These are phyloP conservation scores for Hyphopichia khmerensis DNA, from an alignment of 1,139 yeast genomes.

Conservation along the genomic window DNA sequence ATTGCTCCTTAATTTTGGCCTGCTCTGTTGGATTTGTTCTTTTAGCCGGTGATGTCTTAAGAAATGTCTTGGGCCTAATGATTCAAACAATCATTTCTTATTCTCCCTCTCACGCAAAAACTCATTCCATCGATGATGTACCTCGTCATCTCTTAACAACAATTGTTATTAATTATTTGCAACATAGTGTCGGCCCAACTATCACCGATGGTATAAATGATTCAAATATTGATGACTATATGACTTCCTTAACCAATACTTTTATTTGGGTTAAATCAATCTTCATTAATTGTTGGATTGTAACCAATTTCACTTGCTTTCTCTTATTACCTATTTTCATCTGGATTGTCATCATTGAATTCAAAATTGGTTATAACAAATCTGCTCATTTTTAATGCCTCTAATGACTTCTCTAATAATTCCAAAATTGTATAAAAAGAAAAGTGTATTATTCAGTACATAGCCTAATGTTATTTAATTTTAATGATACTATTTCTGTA, in stretches of 20 bases:
- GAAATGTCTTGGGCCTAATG: slow-evolving; percentile 16
- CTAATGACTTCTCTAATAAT: too few species aligned
- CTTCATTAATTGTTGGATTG: slow-evolving; percentile 19
- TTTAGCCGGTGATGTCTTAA: slow-evolving; percentile 22
- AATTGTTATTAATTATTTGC: slow-evolving; percentile 15
- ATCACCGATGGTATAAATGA: slow-evolving; percentile 1
- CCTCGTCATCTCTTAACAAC: slow-evolving; percentile 16
- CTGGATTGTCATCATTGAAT: slow-evolving; percentile 20
- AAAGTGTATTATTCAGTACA: not conserved
- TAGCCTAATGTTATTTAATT: too few species aligned
- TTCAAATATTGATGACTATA: slow-evolving; percentile 2
- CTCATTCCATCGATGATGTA: not conserved
- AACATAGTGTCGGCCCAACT: slow-evolving; percentile 9
- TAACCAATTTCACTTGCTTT: slow-evolving; percentile 23
- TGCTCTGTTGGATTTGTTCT: slow-evolving; percentile 14
- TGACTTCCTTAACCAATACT: slow-evolving; percentile 4
- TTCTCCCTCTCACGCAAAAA: not conserved
- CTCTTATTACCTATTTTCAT: slow-evolving; percentile 25
- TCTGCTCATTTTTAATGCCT: not conserved
- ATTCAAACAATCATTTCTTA: slow-evolving; percentile 1
- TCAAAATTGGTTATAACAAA: slow-evolving; percentile 9
- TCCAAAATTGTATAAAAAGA: too few species aligned
- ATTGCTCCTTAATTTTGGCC: slow-evolving; percentile 17
- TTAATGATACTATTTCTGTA: too few species aligned
- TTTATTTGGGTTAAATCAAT: slow-evolving; percentile 7